Percentiles rank a stretch among this genome's conserved stretches.
Conservation (phyloP, 139 green algal genomes). For the Pleodorina starrii region DNA sequence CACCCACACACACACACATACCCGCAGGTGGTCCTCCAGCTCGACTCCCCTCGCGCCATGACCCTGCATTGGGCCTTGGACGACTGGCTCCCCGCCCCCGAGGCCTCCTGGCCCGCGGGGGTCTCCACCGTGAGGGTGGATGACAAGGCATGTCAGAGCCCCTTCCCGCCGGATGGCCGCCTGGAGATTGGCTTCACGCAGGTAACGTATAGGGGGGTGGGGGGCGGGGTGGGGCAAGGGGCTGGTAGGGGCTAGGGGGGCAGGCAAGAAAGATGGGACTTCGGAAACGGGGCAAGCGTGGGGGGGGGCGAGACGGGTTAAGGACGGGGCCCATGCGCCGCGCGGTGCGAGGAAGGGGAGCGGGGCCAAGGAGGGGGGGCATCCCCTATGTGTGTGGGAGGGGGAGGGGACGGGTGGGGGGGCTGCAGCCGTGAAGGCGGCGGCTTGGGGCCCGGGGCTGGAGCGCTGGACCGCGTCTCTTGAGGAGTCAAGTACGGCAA, state of each 20-base stretch:
- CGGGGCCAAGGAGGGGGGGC: neutral
- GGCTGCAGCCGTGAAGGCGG: too few relatives aligned
- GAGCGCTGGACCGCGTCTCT: too few relatives aligned
- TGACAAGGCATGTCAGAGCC: constrained; percentile 79
- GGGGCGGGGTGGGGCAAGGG: neutral
- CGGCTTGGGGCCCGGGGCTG: too few relatives aligned
- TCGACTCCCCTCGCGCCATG: constrained; percentile 7
- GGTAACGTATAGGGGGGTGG: constrained; percentile 18
- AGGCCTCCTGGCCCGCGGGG: constrained; percentile 44
- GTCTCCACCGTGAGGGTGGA: constrained; percentile 36
- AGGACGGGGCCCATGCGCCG: neutral
- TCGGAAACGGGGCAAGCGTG: neutral
- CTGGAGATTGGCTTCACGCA: constrained; percentile 68
- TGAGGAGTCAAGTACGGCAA: too few relatives aligned
- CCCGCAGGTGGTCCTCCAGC: neutral
- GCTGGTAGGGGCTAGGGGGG: neutral
- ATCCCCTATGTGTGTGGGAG: neutral
- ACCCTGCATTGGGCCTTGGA: constrained; percentile 87
- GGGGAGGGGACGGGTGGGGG: neutral
- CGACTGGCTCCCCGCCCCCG: constrained; percentile 76
- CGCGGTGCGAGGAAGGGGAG: neutral
- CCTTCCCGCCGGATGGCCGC: constrained; percentile 57
- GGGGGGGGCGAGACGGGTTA: neutral
- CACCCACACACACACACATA: too few relatives aligned
- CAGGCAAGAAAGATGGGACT: neutral